phyloP scores from a whole-genome alignment of 352 stramenopile genomes.

The Salisapilia sapeloensis region DNA sequence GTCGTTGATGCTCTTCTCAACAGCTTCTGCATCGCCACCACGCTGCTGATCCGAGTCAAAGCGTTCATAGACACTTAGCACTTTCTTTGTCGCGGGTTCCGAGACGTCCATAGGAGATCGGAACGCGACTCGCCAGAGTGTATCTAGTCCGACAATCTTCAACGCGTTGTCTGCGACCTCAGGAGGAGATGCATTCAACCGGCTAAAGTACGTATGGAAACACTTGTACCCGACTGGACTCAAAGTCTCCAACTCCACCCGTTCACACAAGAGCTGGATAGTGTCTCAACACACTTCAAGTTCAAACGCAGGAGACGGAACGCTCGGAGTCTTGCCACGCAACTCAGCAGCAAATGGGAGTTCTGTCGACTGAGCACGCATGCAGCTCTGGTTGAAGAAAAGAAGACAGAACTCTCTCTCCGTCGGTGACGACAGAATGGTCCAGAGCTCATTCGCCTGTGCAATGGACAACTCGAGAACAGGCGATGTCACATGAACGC shows the following conservation, averaged over 20 bases:
- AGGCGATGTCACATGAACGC: constrained; percentile 65
- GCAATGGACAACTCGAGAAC: constrained; percentile 56
- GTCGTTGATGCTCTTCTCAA: constrained; percentile 34
- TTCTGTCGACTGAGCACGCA: constrained; percentile 13
- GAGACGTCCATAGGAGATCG: constrained; percentile 60
- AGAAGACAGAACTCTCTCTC: constrained; percentile 67
- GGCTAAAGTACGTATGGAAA: constrained; percentile 78
- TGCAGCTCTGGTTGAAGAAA: constrained; percentile 73
- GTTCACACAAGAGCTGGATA: constrained; percentile 65
- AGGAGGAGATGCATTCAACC: constrained; percentile 33
- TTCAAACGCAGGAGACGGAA: constrained; percentile 60
- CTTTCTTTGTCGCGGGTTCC: constrained; percentile 53
- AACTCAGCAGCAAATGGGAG: constrained; percentile 4
- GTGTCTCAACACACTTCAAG: constrained; percentile 64
- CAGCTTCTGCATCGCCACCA: constrained; percentile 9
- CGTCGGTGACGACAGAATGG: constrained; percentile 43
- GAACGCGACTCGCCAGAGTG: constrained; percentile 71
- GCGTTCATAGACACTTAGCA: constrained; percentile 66
- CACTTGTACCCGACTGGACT: constrained; percentile 69
- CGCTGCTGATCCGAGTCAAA: constrained; percentile 15
- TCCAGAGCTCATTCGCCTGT: constrained; percentile 65
- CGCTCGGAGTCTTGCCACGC: constrained; percentile 5
- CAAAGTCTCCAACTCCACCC: constrained; percentile 58
- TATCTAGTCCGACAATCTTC: constrained; percentile 55
- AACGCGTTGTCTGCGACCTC: constrained; percentile 7